Conservation (phyloP, 2,329 filamentous ascomycete genomes). For the Neospermospora avenae region DNA sequence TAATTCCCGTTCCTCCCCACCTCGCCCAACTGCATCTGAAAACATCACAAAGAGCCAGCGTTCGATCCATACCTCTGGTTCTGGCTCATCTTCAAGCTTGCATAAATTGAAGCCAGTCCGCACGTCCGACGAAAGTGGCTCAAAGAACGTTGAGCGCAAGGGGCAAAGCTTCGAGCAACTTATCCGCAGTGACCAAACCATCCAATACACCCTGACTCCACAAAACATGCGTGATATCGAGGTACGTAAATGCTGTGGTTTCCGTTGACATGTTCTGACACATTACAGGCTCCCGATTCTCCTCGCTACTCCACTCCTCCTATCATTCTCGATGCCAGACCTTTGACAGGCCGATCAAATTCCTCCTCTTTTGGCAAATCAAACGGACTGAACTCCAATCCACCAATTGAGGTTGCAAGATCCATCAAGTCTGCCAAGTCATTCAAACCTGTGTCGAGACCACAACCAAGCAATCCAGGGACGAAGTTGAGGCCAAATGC, state of each 20-base stretch:
- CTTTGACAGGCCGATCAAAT: constrained; percentile 26
- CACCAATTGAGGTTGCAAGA: constrained; percentile 16
- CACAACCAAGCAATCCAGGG: constrained; percentile 17
- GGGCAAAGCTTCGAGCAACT: constrained; percentile 72
- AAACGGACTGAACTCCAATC: constrained; percentile 25
- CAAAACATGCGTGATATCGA: constrained; percentile 75
- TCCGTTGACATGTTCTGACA: neutral
- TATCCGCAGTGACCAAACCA: constrained; percentile 77
- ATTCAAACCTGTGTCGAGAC: constrained; percentile 14
- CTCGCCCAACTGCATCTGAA: constrained; percentile 11
- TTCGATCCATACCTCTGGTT: constrained; percentile 45
- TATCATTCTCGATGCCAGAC: constrained; percentile 15
- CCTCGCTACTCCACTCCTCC: constrained; percentile 16
- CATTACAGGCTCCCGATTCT: constrained; percentile 20
- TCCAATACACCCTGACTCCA: constrained; percentile 79
- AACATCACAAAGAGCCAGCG: constrained; percentile 15
- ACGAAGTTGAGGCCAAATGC: constrained; percentile 25
- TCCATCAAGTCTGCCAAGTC: constrained; percentile 16
- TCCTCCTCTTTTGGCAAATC: constrained; percentile 29
- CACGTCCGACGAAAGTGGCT: constrained; percentile 55
- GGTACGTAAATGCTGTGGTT: constrained; percentile 44
- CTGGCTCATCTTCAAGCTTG: constrained; percentile 44
- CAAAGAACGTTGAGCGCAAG: constrained; percentile 50
- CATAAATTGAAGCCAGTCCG: constrained; percentile 50
- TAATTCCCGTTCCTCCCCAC: constrained; percentile 13